phyloP scores from a whole-genome alignment of 2,329 filamentous ascomycete genomes.

The Dissoconium aciculare region DNA sequence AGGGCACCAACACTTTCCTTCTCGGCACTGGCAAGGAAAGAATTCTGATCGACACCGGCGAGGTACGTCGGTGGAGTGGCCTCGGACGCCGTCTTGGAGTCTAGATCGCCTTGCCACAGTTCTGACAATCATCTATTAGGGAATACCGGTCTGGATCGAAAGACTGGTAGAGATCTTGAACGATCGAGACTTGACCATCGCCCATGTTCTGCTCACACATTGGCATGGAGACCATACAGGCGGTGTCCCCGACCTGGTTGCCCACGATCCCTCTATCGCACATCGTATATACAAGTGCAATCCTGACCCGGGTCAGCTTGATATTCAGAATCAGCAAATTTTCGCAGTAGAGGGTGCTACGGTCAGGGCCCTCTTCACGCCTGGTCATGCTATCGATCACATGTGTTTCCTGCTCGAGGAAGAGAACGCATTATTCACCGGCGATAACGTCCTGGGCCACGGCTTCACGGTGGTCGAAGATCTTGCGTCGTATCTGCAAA shows the following conservation, averaged over 20 bases:
- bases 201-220: slow-evolving; percentile 31
- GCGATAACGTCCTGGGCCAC: slow-evolving; percentile 27
- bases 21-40: slow-evolving; percentile 24
- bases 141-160: slow-evolving; percentile 23
- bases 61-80: slow-evolving; percentile 7
- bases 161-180: slow-evolving; percentile 24
- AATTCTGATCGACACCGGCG: slow-evolving; percentile 26
- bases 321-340: slow-evolving; percentile 26
- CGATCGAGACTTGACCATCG: slow-evolving; percentile 21
- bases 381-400: slow-evolving; percentile 24
- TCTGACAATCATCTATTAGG: too few species aligned
- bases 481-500: slow-evolving; percentile 25
- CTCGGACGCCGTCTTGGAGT: not conserved
- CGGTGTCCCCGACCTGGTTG: slow-evolving; percentile 28
- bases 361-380: slow-evolving; percentile 23
- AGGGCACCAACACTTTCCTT: slow-evolving; percentile 30
- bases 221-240: slow-evolving; percentile 34
- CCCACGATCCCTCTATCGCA: slow-evolving; percentile 18
- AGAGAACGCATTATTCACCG: slow-evolving; percentile 27
- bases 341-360: slow-evolving; percentile 29
- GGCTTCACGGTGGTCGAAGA: slow-evolving; percentile 29
- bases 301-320: slow-evolving; percentile 19
- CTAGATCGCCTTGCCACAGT: not conserved
- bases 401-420: slow-evolving; percentile 25
- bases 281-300: slow-evolving; percentile 26